phyloP scores from a whole-genome alignment of 768 basidiomycete species.

The Cytidiella melzeri region DNA sequence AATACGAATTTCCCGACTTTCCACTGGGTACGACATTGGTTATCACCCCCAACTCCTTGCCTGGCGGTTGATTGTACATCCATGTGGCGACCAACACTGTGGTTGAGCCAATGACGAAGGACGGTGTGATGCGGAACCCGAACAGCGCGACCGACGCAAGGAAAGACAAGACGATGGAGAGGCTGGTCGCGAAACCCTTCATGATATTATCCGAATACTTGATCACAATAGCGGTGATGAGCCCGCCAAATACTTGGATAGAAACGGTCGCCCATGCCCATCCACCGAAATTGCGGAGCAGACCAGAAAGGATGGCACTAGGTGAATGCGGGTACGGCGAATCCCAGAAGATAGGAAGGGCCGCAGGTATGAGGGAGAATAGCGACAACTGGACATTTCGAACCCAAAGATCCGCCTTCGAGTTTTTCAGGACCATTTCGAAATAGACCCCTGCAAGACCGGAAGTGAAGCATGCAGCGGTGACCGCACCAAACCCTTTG shows the following conservation, averaged over 20 bases:
- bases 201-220: conserved; percentile 94
- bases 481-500: conserved; percentile 79
- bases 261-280: conserved; percentile 96
- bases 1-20: conserved; percentile 31
- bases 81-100: conserved; percentile 87
- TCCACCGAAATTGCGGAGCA: conserved; percentile 82
- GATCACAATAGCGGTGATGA: conserved; percentile 93
- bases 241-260: conserved; percentile 88
- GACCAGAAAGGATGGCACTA: conserved; percentile 30
- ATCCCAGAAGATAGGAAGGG: conserved; percentile 73
- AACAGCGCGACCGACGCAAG: conserved; percentile 89
- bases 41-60: conserved; percentile 31
- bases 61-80: conserved; percentile 84
- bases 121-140: conserved; percentile 79
- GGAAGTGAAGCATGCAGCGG: conserved; percentile 82
- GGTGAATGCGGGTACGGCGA: conserved; percentile 28
- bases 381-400: conserved; percentile 86
- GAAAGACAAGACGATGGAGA: conserved; percentile 94
- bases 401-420: conserved; percentile 81
- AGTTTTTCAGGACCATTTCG: conserved; percentile 87
- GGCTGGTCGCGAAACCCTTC: conserved; percentile 95
- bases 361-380: conserved; percentile 86
- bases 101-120: conserved; percentile 80
- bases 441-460: conserved; percentile 92
- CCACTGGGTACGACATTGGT: conserved; percentile 29